Conservation (phyloP, 331 rosid species). For the Stylosanthes scabra region DNA sequence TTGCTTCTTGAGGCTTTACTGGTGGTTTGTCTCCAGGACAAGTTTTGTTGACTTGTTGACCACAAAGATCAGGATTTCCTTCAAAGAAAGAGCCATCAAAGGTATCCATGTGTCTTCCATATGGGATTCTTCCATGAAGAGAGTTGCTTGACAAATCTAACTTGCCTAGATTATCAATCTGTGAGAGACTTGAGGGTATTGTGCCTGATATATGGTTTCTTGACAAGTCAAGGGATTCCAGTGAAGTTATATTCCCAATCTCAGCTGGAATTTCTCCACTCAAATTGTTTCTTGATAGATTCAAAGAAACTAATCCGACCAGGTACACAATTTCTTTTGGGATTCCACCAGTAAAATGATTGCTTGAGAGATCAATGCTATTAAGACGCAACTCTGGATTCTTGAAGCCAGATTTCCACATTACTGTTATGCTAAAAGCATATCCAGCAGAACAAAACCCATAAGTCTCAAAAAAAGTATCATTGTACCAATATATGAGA, state of each 20-base stretch:
- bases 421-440: not conserved
- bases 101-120: not conserved
- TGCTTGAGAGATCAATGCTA: slow-evolving; percentile 5
- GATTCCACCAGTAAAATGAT: not conserved
- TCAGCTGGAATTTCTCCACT: not conserved
- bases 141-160: slow-evolving; percentile 3
- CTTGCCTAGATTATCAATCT: not conserved
- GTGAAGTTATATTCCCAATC: not conserved
- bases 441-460: not conserved
- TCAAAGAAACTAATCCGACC: slow-evolving; percentile 2
- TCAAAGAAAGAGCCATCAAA: not conserved
- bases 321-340: not conserved
- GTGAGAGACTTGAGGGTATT: not conserved
- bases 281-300: slow-evolving; percentile 9
- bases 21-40: not conserved
- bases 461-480: not conserved
- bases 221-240: slow-evolving; percentile 14
- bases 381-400: not conserved
- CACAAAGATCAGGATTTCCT: not conserved
- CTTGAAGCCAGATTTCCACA: not conserved
- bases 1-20: not conserved
- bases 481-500: not conserved
- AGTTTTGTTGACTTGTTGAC: not conserved
- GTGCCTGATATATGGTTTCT: not conserved
- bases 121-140: slow-evolving; percentile 22